Evolutionary conservation across 2,329 filamentous ascomycete species (phyloP).

Genomic region (Byssoonygena ceratinophila): DNA sequence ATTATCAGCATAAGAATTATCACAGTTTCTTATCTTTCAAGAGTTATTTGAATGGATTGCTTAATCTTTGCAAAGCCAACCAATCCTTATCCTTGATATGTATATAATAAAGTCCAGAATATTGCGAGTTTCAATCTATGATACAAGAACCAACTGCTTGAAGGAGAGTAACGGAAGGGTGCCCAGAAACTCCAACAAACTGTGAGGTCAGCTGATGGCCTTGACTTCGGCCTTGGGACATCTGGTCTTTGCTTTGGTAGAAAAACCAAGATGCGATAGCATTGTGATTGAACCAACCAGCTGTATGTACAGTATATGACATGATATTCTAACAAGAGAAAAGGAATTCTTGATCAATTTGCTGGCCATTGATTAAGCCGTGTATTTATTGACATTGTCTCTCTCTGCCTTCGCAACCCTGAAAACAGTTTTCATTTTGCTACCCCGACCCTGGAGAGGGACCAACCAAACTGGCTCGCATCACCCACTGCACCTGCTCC

Average conservation of each 20-base stretch:
- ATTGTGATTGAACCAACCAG: background rate
- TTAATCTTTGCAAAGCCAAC: background rate
- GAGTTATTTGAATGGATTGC: background rate
- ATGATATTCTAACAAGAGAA: background rate
- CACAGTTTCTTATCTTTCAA: slow-evolving; percentile 5
- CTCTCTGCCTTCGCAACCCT: background rate
- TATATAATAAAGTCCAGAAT: too few relatives aligned
- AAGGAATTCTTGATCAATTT: background rate
- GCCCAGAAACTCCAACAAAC: too few relatives aligned
- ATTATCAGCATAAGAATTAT: background rate
- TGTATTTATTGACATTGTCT: background rate
- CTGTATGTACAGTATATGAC: background rate
- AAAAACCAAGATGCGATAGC: background rate
- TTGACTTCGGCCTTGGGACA: background rate
- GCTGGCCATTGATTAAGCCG: background rate
- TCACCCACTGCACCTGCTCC: slow-evolving; percentile 10
- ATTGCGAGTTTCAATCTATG: too few relatives aligned
- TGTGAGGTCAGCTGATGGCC: background rate
- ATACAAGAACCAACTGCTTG: background rate
- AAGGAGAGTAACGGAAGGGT: too few relatives aligned
- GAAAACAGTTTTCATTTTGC: background rate
- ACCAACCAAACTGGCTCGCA: slow-evolving; percentile 12
- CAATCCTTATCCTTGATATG: background rate
- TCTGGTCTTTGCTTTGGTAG: background rate
- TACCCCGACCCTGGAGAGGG: background rate